Percentiles rank a stretch among this genome's conserved stretches.
phyloP scores from a whole-genome alignment of 2,329 filamentous ascomycete species.

The Berkeleyomyces basicola region DNA sequence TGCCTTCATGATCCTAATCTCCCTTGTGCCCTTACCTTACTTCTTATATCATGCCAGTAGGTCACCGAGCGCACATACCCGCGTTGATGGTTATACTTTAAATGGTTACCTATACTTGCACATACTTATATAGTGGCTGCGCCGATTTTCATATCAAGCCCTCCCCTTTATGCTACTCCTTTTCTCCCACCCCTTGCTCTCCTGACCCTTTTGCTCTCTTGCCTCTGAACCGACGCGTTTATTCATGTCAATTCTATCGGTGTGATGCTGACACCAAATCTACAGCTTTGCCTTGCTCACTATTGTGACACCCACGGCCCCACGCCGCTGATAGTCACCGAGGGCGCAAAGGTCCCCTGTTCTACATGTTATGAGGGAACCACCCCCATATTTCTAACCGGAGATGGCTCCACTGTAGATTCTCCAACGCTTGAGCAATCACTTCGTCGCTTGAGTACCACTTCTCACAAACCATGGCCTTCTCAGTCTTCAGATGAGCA shows the following conservation, averaged over 20 bases:
- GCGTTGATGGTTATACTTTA: neutral
- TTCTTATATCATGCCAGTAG: neutral
- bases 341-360: conserved; percentile 46
- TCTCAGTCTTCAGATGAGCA: conserved; percentile 7
- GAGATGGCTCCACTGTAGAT: conserved; percentile 3
- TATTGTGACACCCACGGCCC: conserved; percentile 56
- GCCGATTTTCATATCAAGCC: neutral
- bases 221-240: neutral
- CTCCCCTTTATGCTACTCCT: neutral
- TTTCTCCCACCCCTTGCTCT: neutral
- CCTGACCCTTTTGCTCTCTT: neutral
- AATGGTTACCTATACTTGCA: neutral
- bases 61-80: neutral
- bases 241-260: neutral
- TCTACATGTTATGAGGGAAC: conserved; percentile 38
- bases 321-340: conserved; percentile 53
- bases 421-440: conserved; percentile 5
- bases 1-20: neutral
- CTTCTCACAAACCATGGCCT: neutral
- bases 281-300: conserved; percentile 52
- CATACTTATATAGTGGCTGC: neutral
- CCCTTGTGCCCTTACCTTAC: neutral
- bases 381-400: conserved; percentile 16
- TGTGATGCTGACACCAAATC: conserved; percentile 13
- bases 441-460: conserved; percentile 1